Evolutionary conservation across 148 eudicot genomes (phyloP).

Genomic region (Rhododendron ovatum): DNA sequence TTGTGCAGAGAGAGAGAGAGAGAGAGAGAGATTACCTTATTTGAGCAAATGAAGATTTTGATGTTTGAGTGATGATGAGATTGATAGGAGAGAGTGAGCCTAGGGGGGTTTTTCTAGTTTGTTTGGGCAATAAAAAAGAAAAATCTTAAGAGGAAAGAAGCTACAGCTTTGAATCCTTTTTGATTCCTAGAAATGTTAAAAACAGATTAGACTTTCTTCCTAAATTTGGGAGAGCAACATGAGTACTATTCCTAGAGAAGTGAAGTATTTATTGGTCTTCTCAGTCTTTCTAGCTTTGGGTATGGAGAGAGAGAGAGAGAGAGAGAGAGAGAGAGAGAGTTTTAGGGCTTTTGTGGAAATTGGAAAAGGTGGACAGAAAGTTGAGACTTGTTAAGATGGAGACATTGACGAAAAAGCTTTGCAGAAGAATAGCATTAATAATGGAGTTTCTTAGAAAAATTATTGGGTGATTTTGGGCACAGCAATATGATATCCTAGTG

Average conservation of each 20-base stretch:
- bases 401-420: not conserved
- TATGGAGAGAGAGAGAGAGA: not conserved
- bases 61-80: not conserved
- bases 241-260: not conserved
- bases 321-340: not conserved
- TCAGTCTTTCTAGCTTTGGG: not conserved
- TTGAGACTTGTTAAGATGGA: not conserved
- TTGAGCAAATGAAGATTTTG: no score
- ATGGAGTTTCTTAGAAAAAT: no score
- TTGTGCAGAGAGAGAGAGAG: not conserved
- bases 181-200: not conserved
- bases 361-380: not conserved
- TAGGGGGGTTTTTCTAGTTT: not conserved
- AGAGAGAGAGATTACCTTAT: not conserved
- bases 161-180: not conserved
- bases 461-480: not conserved
- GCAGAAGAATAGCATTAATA: not conserved
- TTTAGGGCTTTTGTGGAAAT: conserved; percentile 4
- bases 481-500: accelerated
- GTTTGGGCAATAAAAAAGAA: not conserved
- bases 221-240: not conserved
- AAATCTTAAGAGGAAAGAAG: not conserved
- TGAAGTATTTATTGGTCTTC: not conserved
- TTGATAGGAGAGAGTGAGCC: not conserved
- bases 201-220: not conserved